Evolutionary conservation across 1,139 yeast genomes (phyloP), one percentile per base, ranked within the genome.

Genomic region (Hyphopichia wangnamkhiaoensis): DNA sequence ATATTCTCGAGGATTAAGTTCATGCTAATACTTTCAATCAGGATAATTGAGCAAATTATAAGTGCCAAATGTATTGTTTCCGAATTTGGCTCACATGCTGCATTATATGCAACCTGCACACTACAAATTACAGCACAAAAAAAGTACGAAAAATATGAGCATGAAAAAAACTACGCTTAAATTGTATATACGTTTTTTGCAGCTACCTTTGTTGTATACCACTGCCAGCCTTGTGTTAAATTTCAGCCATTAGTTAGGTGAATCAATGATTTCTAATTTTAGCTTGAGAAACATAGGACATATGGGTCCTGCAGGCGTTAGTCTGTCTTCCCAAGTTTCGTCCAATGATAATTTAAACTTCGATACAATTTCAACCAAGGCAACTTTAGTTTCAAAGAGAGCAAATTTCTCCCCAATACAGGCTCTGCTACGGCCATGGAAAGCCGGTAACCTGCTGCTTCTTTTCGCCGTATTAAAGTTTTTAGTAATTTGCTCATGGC

Each of bases 351-450:
- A 46, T 25, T 57, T 53, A 45, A 63, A 78, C 2, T 54, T 49
- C 20, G 44, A 53, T 14, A 80, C 42, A 23, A 79, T 50, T 35
- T 61, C 62, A 10, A 56, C 50, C 2, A 79, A 36, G 6, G 74
- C 61, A 10, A 66, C 53, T 47, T 71, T 70, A 30, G 69, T 59
- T 47, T 79, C 79, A 33, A 58, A 52, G 9, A 80, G 58, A 2
- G 84, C 85, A 54, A 76, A 69, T 45, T 75, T 75, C 47, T 80
- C 85, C 4, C 86, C 86, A 25, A 80, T 55, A 53, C 86, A 80
- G 0, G 84, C 84, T 35, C 86, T 59, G 45, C 65, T 74, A 10
- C 84, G 71, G 5, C 86, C 86, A 51, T 80, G 85, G 48, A 80
- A 80, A 0, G 83, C 74, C 5, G 81, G 74, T 29, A 80, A 54